phyloP scores from a whole-genome alignment of 2,329 filamentous ascomycete genomes.

The Nemania bipapillata region DNA sequence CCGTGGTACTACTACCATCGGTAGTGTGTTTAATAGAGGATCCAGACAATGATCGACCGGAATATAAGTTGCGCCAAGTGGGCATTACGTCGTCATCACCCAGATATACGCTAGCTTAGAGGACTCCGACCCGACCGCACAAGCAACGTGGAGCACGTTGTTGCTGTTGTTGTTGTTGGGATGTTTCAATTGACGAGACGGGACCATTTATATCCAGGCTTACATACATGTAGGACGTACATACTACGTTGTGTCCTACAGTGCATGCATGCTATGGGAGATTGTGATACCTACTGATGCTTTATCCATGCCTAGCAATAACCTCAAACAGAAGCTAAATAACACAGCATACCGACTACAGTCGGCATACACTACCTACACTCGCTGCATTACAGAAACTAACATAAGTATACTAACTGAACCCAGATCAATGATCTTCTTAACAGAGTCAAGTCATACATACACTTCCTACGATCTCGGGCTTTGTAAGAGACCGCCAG shows the following conservation, averaged over 20 bases:
- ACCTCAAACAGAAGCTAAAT: too few relatives aligned
- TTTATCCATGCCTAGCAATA: too few relatives aligned
- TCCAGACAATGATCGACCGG: conserved; percentile 2
- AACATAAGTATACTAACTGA: too few relatives aligned
- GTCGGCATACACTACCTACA: too few relatives aligned
- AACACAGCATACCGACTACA: too few relatives aligned
- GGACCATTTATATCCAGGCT: not conserved
- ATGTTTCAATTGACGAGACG: conserved; percentile 32
- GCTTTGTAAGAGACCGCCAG: not conserved
- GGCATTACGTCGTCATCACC: conserved; percentile 21
- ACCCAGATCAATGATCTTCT: too few relatives aligned
- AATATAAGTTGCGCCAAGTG: conserved; percentile 16
- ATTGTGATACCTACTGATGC: too few relatives aligned
- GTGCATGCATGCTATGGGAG: too few relatives aligned
- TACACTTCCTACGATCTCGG: not conserved
- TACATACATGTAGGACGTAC: too few relatives aligned
- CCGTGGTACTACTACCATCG: not conserved
- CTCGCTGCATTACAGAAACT: too few relatives aligned
- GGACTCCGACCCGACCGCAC: not conserved
- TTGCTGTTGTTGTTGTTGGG: not conserved
- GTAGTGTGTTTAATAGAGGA: not conserved
- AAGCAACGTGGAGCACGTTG: conserved; percentile 18
- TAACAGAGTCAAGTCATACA: too few relatives aligned
- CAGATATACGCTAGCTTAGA: not conserved
- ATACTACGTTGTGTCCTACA: too few relatives aligned